Base-by-base conservation (phyloP, 2,329 filamentous ascomycete genomes). In the Penicillium hordei region DNA sequence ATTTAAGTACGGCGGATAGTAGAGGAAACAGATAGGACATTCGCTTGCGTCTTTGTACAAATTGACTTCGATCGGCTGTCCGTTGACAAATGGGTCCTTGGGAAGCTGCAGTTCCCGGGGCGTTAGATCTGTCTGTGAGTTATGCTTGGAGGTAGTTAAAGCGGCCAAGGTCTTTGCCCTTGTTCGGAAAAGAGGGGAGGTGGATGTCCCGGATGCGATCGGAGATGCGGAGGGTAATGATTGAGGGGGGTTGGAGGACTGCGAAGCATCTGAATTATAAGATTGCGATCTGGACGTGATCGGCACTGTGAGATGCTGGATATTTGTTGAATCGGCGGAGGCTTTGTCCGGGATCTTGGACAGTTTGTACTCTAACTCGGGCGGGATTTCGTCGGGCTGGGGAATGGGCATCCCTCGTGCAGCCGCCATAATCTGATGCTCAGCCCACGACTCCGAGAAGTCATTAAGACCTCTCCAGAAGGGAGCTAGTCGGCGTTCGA, bases 381-480 rank as follows among this genome's bases (percentile, higher is more conserved):
- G 84, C 5, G 91, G 90, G 3, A 91, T 86, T 66, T 93, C 87
- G 73, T 97, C 92, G 46, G 93, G 85, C 8, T 90, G 84, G 13
- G 94, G 94, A 50, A 97, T 87, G 3, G 90, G 86, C 55, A 95
- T 83, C 21, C 91, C 93, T 69, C 91, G 86, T 49, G 89, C 94
- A 25, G 91, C 92, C 57, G 93, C 92, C 67, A 97, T 86, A n/a
- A 99, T 85, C 75, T 99, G 94, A 75, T 94, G 88, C 70, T 99
- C 94, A 13, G 91, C 89, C 94, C 94, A 99, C 52, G 86, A 89
- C 23, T 90, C 85, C 17, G 88, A 89, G 74, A 94, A 91, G 73
- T 97, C 93, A 63, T 96, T 89, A 4, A 99, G 80, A 5, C 94
- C 94, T 70, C 89, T 88, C 92, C 93, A 99, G 74, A 99, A 99